Evolutionary conservation across 768 basidiomycete genomes (phyloP).

Genomic region (Podaxis sp.): DNA sequence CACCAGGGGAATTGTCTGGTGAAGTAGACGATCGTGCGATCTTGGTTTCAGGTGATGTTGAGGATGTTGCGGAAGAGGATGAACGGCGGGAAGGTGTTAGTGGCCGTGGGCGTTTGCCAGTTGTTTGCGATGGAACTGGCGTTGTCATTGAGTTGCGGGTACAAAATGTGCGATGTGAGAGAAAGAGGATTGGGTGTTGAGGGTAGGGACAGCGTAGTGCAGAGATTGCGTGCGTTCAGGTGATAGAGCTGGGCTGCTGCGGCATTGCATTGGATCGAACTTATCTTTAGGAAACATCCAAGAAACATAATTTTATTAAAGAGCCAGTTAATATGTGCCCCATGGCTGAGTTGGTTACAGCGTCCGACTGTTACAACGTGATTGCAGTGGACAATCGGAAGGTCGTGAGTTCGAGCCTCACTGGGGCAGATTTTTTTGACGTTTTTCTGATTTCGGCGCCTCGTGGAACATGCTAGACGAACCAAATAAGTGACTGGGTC

Average conservation of each 20-base stretch:
- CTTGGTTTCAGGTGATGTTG: constrained; percentile 13
- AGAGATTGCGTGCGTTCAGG: too few species aligned
- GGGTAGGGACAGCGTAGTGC: neutral
- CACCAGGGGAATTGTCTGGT: neutral
- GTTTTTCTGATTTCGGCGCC: neutral
- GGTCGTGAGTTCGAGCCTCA: constrained; percentile 71
- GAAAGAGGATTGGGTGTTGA: neutral
- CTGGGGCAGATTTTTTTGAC: constrained; percentile 44
- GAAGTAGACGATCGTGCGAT: constrained; percentile 26
- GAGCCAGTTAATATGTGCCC: constrained; percentile 51
- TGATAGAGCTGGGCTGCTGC: too few species aligned
- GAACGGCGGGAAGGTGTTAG: constrained; percentile 35
- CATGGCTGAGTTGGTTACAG: constrained; percentile 79
- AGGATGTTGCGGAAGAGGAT: constrained; percentile 31
- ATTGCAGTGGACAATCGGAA: constrained; percentile 42
- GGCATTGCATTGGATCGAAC: too few species aligned
- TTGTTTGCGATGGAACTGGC: constrained; percentile 9
- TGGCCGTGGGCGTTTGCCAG: constrained; percentile 31
- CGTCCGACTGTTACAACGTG: constrained; percentile 66
- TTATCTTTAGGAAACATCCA: too few species aligned
- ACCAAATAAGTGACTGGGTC: neutral
- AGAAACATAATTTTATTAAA: too few species aligned
- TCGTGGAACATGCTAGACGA: neutral
- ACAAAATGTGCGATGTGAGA: neutral
- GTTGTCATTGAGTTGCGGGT: constrained; percentile 1